Evolutionary conservation across 1,284 basidiomycete species (phyloP), one percentile per base, ranked within the genome.

Genomic region (Ustilago hordei): DNA sequence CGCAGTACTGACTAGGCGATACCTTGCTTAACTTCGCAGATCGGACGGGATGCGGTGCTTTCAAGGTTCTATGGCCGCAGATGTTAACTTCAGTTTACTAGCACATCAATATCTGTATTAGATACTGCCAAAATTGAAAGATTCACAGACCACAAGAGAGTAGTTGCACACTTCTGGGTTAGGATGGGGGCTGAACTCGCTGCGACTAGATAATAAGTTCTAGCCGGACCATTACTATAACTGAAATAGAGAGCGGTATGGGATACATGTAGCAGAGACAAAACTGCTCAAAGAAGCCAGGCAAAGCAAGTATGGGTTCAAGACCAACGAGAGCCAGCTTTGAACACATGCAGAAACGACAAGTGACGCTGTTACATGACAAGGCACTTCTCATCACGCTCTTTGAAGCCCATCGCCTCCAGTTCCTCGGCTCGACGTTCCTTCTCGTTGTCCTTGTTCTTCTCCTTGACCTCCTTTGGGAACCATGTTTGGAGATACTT

Each of bases 401-500:
- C 43, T 45, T 45, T 45, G 13, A 91, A 75, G 7, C 91, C 91
- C 39, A 93, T 85, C 79, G 92, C 92, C 67, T 89, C 87, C 28
- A 93, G 82, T 79, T 93, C 89, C 86, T 96, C 94, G 60, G 89
- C 87, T 0, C 90, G 89, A 0, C 92, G 91, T 83, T 97, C 95
- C 52, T 87, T 88, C 84, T 93, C 91, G 85, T 95, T 95, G 80
- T 91, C 89, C 69, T 89, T 89, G 53, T 91, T 88, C 86, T 98
- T 97, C 80, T 89, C 89, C 76, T 89, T 90, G 17, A 94, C 89
- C 86, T 98, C 95, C 9, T 90, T 85, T 0, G 95, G 95, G 86
- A 98, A 98, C 94, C 95, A 98, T 70, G 93, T 91, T 74, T 92
- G 90, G 91, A 98, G 93, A 81, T 95, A 95, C 78, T 92, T 92